Percentiles rank a stretch among this genome's conserved stretches.
These are phyloP conservation scores for Boeremia lycopersici DNA, from an alignment of 2,329 filamentous ascomycete species.

Conservation along the genomic window DNA sequence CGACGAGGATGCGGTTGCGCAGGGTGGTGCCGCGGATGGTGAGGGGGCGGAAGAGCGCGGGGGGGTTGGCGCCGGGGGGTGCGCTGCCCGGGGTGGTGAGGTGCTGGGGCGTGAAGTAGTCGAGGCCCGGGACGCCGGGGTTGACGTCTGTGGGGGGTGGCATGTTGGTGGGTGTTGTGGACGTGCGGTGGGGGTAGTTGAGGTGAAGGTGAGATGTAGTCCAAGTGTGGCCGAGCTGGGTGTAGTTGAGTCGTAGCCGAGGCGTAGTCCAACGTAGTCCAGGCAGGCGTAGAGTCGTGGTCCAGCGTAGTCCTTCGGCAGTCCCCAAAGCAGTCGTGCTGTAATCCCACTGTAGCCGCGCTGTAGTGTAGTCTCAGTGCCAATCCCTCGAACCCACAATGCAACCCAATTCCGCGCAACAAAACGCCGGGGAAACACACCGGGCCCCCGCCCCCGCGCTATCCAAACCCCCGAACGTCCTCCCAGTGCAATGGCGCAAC, in stretches of 20 bases:
- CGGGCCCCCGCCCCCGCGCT: too few relatives aligned
- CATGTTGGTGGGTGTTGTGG: neutral
- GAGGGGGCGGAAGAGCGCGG: constrained; percentile 45
- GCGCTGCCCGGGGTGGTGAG: constrained; percentile 48
- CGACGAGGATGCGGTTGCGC: constrained; percentile 46
- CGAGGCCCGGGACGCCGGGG: constrained; percentile 31
- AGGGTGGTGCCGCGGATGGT: constrained; percentile 44
- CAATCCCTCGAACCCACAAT: too few relatives aligned
- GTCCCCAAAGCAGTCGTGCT: too few relatives aligned
- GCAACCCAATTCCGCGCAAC: too few relatives aligned
- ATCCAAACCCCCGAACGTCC: too few relatives aligned
- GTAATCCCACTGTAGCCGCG: too few relatives aligned
- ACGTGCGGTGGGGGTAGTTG: neutral
- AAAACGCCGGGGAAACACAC: too few relatives aligned
- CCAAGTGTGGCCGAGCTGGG: neutral
- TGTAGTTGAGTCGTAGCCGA: neutral
- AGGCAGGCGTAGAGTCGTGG: too few relatives aligned
- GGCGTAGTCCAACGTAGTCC: too few relatives aligned
- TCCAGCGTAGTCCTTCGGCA: too few relatives aligned
- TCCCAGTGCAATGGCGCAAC: neutral
- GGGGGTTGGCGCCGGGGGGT: constrained; percentile 13
- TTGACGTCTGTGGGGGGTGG: constrained; percentile 35
- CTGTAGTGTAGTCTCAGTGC: neutral
- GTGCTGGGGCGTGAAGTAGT: constrained; percentile 57
- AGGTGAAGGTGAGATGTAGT: too few relatives aligned